Evolutionary conservation across 306 rosid genomes (phyloP), one percentile per base, ranked within the genome.

Genomic region (Datisca glomerata): DNA sequence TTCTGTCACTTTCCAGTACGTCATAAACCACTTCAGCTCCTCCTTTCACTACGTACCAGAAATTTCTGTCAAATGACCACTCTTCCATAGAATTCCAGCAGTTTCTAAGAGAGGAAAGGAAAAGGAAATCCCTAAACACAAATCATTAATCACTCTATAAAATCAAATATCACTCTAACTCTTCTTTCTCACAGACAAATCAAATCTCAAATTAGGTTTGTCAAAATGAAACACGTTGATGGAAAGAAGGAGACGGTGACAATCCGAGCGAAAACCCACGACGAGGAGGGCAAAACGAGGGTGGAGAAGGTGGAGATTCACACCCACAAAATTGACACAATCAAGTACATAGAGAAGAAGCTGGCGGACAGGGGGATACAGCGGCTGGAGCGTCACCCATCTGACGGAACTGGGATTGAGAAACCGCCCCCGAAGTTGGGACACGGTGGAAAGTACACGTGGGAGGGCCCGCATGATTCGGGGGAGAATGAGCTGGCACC

Each of bases 371-470:
- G 76, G 51, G 94, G 94, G 0, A 43, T 74, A 5, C 78, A 59
- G 33, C 68, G 93, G 2, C 20, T 59, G 29, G 97, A 87, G 0
- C 94, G 97, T 44, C 97, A 76, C 73, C 80, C 97, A 0, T 61
- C 36, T 2, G 60, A 74, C 24, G 78, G 82, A 5, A 45, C 47
- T 0, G 72, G 83, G 0, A 61, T 82, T 7, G 57, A 68, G 0
- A 31, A 28, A 28, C 71, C 60, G 2, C 87, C 93, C 2, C 71
- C 74, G 0, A 87, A 87, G 73, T 64, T 74, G 0, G 94, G 94
- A 14, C 82, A 46, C 21, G 94, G 93, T 0, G 94, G 93, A 2
- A 87, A 74, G 85, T 87, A 47, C 69, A 87, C 93, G 0, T 82
- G 96, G 96, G 89, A 79, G 18, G 96, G 96, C 2, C 94, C 96